Base-by-base conservation (phyloP, 1,284 basidiomycete genomes). In the Phenoliferia sp. region DNA sequence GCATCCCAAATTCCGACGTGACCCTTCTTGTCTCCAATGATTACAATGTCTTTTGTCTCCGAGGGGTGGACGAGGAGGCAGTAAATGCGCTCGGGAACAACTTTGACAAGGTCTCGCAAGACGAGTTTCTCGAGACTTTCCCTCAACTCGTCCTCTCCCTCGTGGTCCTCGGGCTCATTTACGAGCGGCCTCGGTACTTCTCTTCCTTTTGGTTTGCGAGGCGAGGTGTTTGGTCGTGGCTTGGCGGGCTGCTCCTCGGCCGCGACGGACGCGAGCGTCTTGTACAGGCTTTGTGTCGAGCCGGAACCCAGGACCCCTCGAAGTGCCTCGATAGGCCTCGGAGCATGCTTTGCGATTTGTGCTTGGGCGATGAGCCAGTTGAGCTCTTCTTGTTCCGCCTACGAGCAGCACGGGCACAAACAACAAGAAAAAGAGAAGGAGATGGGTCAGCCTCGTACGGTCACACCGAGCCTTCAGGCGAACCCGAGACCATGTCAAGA, bases 21-120 rank as follows among this genome's bases (percentile, higher is more conserved):
- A 3, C 82, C 82, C 7, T 76, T 70, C 70, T 82, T 82, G 69
- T 82, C 81, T 3, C 81, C 82, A 0, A 78, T 78, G 54, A 82
- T 78, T 10, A 68, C 74, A 16, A 83, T 67, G n/a, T 78, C 78
- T 62, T 80, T 80, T 1, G 73, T 76, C 50, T 63, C 69, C 19
- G 79, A 78, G 0, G 82, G 82, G 71, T 83, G 82, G 0, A 82
- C 78, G 7, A 72, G 73, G 76, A 83, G 80, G 35, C 77, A 78
- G 74, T 79, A 83, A 12, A 81, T 78, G 22, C 82, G 75, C 44
- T 82, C 81, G 1, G 75, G 74, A 17, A 79, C 80, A 60, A 81
- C 78, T 66, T 80, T 68, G 39, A 66, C 60, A 35, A 70, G 65
- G 2, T 66, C 68, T 48, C 31, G 29, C 12, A 15, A n/a, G 3